Evolutionary conservation across 2,329 filamentous ascomycete species (phyloP), one percentile per base, ranked within the genome.

Genomic region (Colletotrichum cereale): DNA sequence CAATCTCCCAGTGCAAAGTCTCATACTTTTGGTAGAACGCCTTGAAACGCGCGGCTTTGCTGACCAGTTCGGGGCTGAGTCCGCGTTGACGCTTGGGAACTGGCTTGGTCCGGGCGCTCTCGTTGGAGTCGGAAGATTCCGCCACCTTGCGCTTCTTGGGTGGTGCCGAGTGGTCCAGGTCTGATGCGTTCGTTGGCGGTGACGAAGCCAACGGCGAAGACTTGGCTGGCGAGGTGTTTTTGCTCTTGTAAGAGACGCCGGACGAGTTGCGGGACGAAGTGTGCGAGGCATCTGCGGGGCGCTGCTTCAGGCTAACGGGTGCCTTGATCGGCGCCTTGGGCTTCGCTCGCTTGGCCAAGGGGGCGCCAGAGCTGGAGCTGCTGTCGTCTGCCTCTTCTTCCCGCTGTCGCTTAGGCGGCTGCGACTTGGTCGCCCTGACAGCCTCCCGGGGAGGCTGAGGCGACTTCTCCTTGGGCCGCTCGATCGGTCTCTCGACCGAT

Each of bases 121-220:
- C 66, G 14, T 53, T 67, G 10, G 71, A 67, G 62, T 74, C 73
- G 47, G 72, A 73, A 26, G 71, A 73, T 34, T 74, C 65, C 10
- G 76, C 75, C 48, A 77, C 77, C 75, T 84, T 86, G 66, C 86
- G 84, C 78, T 87, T 87, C 79, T 84, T 85, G 74, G 76, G 26
- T 16, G 63, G 63, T 24, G 78, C 80, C 55, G 82, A 78, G 14
- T 85, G 82, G 38, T 90, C 89, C 47, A 91, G 80, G 68, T 91
- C 89, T 1, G 89, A 91, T 1, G 89, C 90, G 73, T 91, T 91
- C 10, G 89, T 91, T 0, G 89, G 89, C 16, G 89, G 89, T 8
- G 89, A 91, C 1, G 89, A 89, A n/a, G 89, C 89, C 24, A 91
- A 82, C 5, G 89, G 90, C 12, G 90, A 91, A 2, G 90, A 91